Conservation (phyloP, 257 asterid species). For the Solanum arcanum region DNA sequence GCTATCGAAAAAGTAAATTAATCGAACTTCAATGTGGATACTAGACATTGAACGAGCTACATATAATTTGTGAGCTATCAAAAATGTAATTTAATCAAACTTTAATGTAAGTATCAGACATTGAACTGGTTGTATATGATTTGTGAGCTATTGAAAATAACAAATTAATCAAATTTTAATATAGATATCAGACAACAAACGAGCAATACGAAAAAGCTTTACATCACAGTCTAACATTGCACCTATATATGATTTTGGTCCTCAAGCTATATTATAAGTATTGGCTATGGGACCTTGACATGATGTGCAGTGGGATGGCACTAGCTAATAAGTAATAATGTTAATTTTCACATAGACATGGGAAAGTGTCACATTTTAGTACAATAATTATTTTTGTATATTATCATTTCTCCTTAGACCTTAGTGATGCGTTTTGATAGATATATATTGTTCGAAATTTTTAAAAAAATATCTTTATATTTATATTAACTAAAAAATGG, state of each 20-base stretch:
- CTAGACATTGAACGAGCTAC: fast-evolving
- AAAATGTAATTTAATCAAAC: no score
- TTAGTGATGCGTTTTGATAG: background rate
- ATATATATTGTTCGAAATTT: background rate
- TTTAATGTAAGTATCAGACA: no score
- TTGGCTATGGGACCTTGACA: background rate
- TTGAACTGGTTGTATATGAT: no score
- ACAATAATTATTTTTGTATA: no score
- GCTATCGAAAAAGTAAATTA: background rate
- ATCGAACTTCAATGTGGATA: no score
- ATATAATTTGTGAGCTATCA: no score
- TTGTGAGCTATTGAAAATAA: no score
- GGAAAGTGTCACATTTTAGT: no score
- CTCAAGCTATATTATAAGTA: background rate
- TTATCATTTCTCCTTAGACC: background rate
- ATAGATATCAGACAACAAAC: fast-evolving
- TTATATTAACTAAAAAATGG: background rate
- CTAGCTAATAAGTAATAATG: background rate
- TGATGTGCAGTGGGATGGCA: background rate
- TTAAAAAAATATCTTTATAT: background rate
- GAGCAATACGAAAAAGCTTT: background rate
- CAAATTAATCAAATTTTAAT: no score
- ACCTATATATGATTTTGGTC: background rate
- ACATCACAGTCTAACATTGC: background rate
- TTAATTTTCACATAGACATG: no score